Base-by-base conservation (phyloP, 768 basidiomycete genomes). In the Kwoniella dendrophila region DNA sequence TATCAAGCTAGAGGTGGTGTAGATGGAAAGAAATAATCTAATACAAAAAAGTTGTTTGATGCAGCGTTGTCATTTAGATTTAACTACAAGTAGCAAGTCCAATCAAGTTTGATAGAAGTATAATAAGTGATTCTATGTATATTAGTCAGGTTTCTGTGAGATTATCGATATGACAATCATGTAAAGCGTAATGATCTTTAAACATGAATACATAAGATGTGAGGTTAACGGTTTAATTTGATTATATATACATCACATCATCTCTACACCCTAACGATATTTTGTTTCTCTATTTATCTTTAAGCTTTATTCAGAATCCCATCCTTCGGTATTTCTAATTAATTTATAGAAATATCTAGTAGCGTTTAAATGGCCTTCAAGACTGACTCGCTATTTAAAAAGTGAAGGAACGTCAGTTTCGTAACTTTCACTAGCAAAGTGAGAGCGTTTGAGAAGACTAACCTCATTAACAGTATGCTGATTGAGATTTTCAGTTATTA, bases 301-400 rank as follows among this genome's bases (percentile, higher is more conserved):
- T n/a, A n/a, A n/a, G n/a, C n/a, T 36, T 34, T 61, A 62, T 32
- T 62, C 60, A 8, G 64, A 55, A 5, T 73, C 38, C 88, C 82
- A 94, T 1, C 73, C 78, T 41, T 76, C 64, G 12, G 75, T 62
- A 69, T 81, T 81, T 14, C 58, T 63, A 29, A 81, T 40, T 10
- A 81, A 72, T 68, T 79, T 73, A 67, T 80, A 77, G 69, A 72
- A 79, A 70, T 76, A 80, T 18, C 67, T 51, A 26, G 79, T 78
- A 10, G 73, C 74, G 26, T 63, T 68, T 43, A 81, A 59, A 58
- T 81, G 80, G 4, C 72, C 79, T 10, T 69, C 67, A 29, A 78
- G 63, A 33, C 63, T 69, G 64, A 76, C 72, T 56, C 73, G 56
- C 75, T 74, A 45, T 36, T 22, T 18, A n/a, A 47, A 55, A 44